Conservation (phyloP, 768 basidiomycete species). For the Chlorophyllum brunneum region DNA sequence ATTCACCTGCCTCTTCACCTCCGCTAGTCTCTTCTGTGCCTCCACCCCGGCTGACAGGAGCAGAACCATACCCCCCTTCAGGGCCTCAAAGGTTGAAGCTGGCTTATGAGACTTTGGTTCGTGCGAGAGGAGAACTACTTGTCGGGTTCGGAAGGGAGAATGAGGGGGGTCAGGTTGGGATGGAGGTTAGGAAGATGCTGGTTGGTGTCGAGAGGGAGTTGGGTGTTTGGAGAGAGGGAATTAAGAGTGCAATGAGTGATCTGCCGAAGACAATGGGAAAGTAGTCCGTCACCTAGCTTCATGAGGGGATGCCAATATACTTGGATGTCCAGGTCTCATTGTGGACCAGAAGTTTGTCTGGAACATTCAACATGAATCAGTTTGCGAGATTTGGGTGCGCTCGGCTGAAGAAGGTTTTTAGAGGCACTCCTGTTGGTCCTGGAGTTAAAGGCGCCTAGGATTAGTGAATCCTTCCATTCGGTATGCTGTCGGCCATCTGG, state of each 20-base stretch:
- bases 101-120: slow-evolving; percentile 60
- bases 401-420: too few relatives aligned
- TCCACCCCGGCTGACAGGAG: slow-evolving; percentile 4
- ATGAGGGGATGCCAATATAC: too few relatives aligned
- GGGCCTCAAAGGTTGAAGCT: slow-evolving; percentile 60
- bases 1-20: neutral
- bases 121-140: slow-evolving; percentile 56
- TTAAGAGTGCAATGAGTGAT: slow-evolving; percentile 54
- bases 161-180: slow-evolving; percentile 71
- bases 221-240: slow-evolving; percentile 60
- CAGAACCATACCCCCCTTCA: slow-evolving; percentile 56
- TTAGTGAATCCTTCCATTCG: too few relatives aligned
- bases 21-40: neutral
- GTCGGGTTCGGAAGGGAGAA: slow-evolving; percentile 70
- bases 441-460: too few relatives aligned
- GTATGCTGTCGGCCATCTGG: too few relatives aligned
- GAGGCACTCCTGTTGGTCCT: too few relatives aligned
- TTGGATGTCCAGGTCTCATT: too few relatives aligned
- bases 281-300: neutral
- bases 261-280: slow-evolving; percentile 11
- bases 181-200: slow-evolving; percentile 53
- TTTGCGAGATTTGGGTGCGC: too few relatives aligned
- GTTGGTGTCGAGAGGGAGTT: slow-evolving; percentile 71
- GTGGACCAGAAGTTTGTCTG: too few relatives aligned
- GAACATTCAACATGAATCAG: too few relatives aligned